Conservation (phyloP, 768 basidiomycete species). For the Piloderma croceum region DNA sequence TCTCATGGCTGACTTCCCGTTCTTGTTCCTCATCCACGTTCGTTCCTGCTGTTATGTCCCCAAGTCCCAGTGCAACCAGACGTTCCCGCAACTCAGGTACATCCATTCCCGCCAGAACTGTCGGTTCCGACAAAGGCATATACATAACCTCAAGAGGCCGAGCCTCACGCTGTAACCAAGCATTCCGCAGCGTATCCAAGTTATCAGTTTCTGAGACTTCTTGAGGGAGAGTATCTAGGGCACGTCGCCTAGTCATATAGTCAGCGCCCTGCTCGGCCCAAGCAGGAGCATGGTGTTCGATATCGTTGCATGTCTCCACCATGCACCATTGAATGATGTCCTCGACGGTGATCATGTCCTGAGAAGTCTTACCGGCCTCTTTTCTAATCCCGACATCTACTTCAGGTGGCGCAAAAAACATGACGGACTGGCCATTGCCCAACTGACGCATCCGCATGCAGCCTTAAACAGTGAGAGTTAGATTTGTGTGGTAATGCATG, state of each 20-base stretch:
- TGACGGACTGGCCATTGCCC: conserved; percentile 41
- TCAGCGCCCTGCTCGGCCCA: conserved; percentile 39
- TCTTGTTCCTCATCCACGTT: conserved; percentile 46
- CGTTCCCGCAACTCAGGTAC: conserved; percentile 21
- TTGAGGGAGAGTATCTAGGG: conserved; percentile 15
- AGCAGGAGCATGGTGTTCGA: conserved; percentile 33
- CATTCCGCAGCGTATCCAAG: conserved; percentile 6
- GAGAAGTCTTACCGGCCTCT: conserved; percentile 9
- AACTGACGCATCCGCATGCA: conserved; percentile 52
- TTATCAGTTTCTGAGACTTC: conserved; percentile 1
- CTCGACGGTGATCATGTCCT: conserved; percentile 6
- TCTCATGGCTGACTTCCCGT: conserved; percentile 37
- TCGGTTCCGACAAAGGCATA: conserved; percentile 5
- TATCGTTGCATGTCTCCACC: conserved; percentile 37
- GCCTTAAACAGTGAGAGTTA: conserved; percentile 23
- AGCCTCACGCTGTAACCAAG: conserved; percentile 38
- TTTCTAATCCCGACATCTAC: conserved; percentile 33
- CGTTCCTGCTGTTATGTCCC: too few species aligned
- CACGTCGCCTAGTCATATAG: conserved; percentile 21
- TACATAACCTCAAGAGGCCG: conserved; percentile 33
- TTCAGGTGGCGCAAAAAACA: conserved; percentile 42
- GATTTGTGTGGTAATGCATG: too few species aligned
- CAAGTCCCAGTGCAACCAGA: conserved; percentile 24
- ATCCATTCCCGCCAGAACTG: conserved; percentile 1
- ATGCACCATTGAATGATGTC: conserved; percentile 43